A percentile compares a stretch with the other conserved stretches of the same genome.
These are phyloP conservation scores for Tolypocladium guangdongense DNA, from an alignment of 2,329 filamentous ascomycete species.

Conservation along the genomic window DNA sequence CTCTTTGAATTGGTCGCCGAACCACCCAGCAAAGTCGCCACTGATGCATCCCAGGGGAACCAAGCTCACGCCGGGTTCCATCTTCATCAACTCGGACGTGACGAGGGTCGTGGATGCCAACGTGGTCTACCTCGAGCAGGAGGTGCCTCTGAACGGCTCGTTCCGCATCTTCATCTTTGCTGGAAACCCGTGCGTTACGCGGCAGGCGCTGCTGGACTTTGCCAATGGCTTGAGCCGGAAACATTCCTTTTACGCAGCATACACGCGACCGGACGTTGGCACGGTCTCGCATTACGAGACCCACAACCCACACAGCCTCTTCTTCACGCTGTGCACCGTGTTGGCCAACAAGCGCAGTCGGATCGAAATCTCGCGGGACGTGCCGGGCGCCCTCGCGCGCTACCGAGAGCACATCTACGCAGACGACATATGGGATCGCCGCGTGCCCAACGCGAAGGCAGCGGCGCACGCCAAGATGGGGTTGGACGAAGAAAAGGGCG, in stretches of 20 bases:
- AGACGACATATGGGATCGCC: slow-evolving; percentile 66
- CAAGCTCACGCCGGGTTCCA: slow-evolving; percentile 60
- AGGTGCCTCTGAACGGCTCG: slow-evolving; percentile 77
- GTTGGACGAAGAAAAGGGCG: slow-evolving; percentile 59
- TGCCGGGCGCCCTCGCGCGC: slow-evolving; percentile 59
- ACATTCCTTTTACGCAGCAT: slow-evolving; percentile 61
- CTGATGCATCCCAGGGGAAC: slow-evolving; percentile 56
- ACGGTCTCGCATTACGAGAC: slow-evolving; percentile 64
- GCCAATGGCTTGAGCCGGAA: slow-evolving; percentile 52
- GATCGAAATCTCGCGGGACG: slow-evolving; percentile 62
- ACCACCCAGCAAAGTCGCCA: slow-evolving; percentile 59
- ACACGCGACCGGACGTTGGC: slow-evolving; percentile 49
- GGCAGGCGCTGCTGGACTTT: slow-evolving; percentile 58
- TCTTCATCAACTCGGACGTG: slow-evolving; percentile 69
- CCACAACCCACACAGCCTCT: slow-evolving; percentile 73
- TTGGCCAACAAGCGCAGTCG: slow-evolving; percentile 56
- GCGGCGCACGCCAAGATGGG: slow-evolving; percentile 84
- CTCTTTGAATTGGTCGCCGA: slow-evolving; percentile 68
- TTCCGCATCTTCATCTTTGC: slow-evolving; percentile 82
- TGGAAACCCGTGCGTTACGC: slow-evolving; percentile 51
- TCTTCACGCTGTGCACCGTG: slow-evolving; percentile 71
- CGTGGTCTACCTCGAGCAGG: slow-evolving; percentile 80
- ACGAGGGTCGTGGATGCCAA: slow-evolving; percentile 84
- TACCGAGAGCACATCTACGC: slow-evolving; percentile 80
- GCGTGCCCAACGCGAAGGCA: slow-evolving; percentile 57